Evolutionary conservation across 1,139 yeast genomes (phyloP), one percentile per base, ranked within the genome.

Genomic region (Lodderomyces parapsilosis): DNA sequence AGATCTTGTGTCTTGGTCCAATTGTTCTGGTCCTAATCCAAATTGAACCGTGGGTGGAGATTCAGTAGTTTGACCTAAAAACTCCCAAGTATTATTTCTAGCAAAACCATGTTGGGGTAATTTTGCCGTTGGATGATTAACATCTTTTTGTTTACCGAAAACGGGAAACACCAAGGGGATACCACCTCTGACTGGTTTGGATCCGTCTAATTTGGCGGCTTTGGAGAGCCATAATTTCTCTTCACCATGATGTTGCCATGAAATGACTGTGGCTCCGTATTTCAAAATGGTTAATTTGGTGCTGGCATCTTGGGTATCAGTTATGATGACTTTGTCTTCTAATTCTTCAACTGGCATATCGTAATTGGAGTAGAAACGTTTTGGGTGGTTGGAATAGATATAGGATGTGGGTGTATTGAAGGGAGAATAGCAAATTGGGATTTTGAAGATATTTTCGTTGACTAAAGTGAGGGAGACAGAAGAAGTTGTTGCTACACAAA

Each of bases 51-150:
- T 80, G 49, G 84, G 77, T 8, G 78, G 78, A 28, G 51, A 51
- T 41, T 59, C 68, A 24, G 72, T 74, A 10, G 84, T 76, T 64
- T 88, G 94, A 27, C 99, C 99, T 47, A 93, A 71, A 55, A 90
- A 86, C 63, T 91, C 97, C 98, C 98, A 93, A 5, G 73, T 68
- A 4, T 93, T 82, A 62, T 79, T 86, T 62, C 99, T 77, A 13
- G 96, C 98, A 66, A 93, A 87, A 2, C 99, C 99, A 60, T 93
- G 99, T 67, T 93, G 98, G 11, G 97, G 97, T 53, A 93, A 77
- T 30, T 59, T 54, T 49, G 47, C 58, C 2, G 78, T 70, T 23
- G 76, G 68, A 47, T 70, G 75, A 5, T 46, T 20, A 38, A 55
- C 58, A 34, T 62, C 57, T 68, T 51, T 71, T 62, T 49, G 74